phyloP scores from a whole-genome alignment of 495 filamentous ascomycete genomes.

The Penicillium alfredii region DNA sequence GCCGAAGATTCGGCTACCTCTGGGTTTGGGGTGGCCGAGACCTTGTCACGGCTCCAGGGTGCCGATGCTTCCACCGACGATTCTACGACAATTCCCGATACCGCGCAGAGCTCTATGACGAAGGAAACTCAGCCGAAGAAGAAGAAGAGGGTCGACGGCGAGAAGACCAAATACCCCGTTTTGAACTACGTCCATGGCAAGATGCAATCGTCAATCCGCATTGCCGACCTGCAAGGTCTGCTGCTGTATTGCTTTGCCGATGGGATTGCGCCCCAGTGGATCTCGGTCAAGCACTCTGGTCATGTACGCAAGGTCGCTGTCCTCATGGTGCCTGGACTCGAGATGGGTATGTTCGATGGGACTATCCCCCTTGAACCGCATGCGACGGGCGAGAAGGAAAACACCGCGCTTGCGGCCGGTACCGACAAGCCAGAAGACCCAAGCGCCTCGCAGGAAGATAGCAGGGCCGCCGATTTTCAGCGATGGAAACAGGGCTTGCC shows the following conservation, averaged over 20 bases:
- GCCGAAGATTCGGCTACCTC: constrained; percentile 7
- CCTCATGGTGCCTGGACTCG: constrained; percentile 90
- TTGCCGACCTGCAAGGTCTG: constrained; percentile 73
- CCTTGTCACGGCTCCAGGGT: constrained; percentile 25
- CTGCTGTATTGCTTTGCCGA: constrained; percentile 88
- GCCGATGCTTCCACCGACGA: constrained; percentile 8
- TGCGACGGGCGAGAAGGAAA: constrained; percentile 5
- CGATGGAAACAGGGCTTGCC: constrained; percentile 43
- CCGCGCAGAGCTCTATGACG: constrained; percentile 9
- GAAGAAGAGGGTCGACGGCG: constrained; percentile 39
- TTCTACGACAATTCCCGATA: constrained; percentile 18
- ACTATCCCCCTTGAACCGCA: constrained; percentile 44
- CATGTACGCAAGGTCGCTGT: constrained; percentile 78
- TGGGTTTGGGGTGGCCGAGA: constrained; percentile 30
- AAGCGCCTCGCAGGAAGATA: constrained; percentile 18
- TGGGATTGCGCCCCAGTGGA: constrained; percentile 78
- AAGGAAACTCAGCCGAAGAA: constrained; percentile 16
- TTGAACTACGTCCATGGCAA: constrained; percentile 63
- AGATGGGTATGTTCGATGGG: constrained; percentile 82
- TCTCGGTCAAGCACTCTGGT: constrained; percentile 68
- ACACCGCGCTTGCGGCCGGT: constrained; percentile 12
- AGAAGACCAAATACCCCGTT: constrained; percentile 70
- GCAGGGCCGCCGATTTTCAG: constrained; percentile 29
- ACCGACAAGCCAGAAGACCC: constrained; percentile 7
- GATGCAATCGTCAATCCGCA: constrained; percentile 67